Evolutionary conservation across 345 rosid genomes (phyloP), one percentile per base, ranked within the genome.

Genomic region (Lumnitzera racemosa): DNA sequence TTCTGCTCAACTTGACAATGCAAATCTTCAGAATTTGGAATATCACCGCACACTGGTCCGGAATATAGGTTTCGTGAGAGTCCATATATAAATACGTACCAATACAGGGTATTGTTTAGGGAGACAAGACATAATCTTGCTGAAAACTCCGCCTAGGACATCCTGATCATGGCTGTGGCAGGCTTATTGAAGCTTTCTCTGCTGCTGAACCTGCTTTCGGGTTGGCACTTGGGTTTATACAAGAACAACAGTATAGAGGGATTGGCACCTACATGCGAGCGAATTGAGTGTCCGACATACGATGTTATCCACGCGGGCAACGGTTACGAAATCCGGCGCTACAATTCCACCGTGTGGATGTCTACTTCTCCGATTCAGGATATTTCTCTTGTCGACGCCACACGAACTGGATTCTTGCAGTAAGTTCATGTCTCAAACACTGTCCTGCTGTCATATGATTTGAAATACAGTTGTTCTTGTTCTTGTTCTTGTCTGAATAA

Each of bases 201-300:
- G 27, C 65, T 67, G 55, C 59, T 87, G 73, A 73, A 70, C 52
- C 87, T 84, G 55, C 77, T 82, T 61, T 72, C 90, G 10, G 65
- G 64, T 54, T 61, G 74, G 9, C 70, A 64, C 49, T 46, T 63
- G 53, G 61, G 64, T 36, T 17, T 49, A 2, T 64, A 24, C 13
- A 54, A 58, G 54, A 55, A 46, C 24, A 23, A 2, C 2, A 20
- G 20, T 20, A 63, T 62, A 10, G 70, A 48, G 2, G 68, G 62
- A 47, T 74, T 67, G 55, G 91, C 98, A 4, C 90, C 96, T 1
- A 24, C 89, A 14, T 91, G 98, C 73, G 71, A 58, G 67, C 72
- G 87, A 53, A 89, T 91, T 56, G 96, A 91, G 69, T 89, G 98
- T 67, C 96, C 98, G 1, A 72, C 52, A 59, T 89, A 74, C 53